phyloP scores from a whole-genome alignment of 441 rosid species.

The Arabidopsis hybrid region DNA sequence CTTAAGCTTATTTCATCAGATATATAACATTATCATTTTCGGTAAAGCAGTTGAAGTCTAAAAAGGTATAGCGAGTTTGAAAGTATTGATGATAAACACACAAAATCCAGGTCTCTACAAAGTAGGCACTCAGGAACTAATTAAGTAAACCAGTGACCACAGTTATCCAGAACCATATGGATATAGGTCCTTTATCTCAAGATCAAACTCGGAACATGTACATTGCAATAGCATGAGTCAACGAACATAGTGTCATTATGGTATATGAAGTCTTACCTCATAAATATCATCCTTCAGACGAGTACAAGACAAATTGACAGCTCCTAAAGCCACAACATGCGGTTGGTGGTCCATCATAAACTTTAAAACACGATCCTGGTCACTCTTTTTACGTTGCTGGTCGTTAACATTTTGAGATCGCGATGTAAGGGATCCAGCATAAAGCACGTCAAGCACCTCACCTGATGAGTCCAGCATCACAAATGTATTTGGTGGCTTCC shows the following conservation, averaged over 20 bases:
- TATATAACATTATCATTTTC: slow-evolving; percentile 15
- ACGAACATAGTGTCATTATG: background rate
- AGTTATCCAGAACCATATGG: slow-evolving; percentile 23
- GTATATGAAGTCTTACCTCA: slow-evolving; percentile 61
- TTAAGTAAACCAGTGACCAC: slow-evolving; percentile 9
- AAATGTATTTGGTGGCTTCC: slow-evolving; percentile 92
- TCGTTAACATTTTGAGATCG: slow-evolving; percentile 86
- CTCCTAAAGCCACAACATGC: slow-evolving; percentile 93
- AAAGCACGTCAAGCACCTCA: slow-evolving; percentile 94
- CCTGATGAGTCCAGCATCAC: slow-evolving; percentile 98
- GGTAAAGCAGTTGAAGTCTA: slow-evolving; percentile 16
- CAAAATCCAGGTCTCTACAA: slow-evolving; percentile 23
- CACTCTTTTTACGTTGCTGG: slow-evolving; percentile 89
- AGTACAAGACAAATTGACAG: slow-evolving; percentile 84
- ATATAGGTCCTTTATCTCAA: slow-evolving; percentile 1
- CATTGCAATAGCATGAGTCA: slow-evolving; percentile 5
- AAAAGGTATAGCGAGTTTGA: slow-evolving; percentile 16
- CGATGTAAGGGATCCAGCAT: slow-evolving; percentile 72
- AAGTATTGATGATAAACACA: slow-evolving; percentile 17
- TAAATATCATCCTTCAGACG: slow-evolving; percentile 90
- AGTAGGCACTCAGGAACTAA: slow-evolving; percentile 21
- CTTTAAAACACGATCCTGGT: slow-evolving; percentile 88
- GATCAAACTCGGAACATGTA: slow-evolving; percentile 19
- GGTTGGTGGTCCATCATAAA: slow-evolving; percentile 98
- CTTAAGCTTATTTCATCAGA: slow-evolving; percentile 15